Base-by-base conservation (phyloP, 768 basidiomycete genomes). In the Podaxis pistillaris region DNA sequence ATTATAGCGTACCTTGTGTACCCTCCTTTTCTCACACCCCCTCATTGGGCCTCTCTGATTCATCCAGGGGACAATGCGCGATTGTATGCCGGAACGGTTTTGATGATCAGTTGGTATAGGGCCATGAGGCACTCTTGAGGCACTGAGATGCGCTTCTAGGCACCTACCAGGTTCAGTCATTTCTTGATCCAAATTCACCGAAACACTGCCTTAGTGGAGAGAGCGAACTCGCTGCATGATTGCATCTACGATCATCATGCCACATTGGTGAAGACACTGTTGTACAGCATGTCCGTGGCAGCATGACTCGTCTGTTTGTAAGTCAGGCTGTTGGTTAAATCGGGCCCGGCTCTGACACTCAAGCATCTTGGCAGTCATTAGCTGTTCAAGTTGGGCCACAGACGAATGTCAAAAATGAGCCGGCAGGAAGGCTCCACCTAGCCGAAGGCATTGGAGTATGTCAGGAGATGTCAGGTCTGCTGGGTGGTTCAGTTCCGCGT, bases 231-330 rank as follows among this genome's bases (percentile, higher is more conserved):
- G 24, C 24, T 22, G 19, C 22, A 13, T 15, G 47, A 50, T 47
- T 47, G 50, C 36, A 58, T 58, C 47, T 19, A 58, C 44, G 28
- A 58, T 58, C 58, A 58, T 50, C 19, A 7, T 22, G 24, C 36
- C 44, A 58, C 17, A 47, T 58, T 36, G 7, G 44, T 57, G 56
- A n/a, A 24, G 47, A 24, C 22, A 1, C 12, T 15, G 15, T 19
- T 37, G 47, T 37, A 47, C 46, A 30, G 46, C 38, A 17, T 36
- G 2, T 50, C 49, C 4, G 22, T 9, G 17, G 44, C 7, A 9
- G 19, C 44, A 46, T 15, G 19, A 46, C 44, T 19, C 9, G 17
- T 9, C n/a, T 7, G n/a, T 19, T 46, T 19, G n/a, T 19, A 17
- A 19, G 44, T 46, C 7, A 1, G 19, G 19, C n/a, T n/a, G 17